Base-by-base conservation (phyloP, 257 asterid genomes). In the Lavandula angustifolia region DNA sequence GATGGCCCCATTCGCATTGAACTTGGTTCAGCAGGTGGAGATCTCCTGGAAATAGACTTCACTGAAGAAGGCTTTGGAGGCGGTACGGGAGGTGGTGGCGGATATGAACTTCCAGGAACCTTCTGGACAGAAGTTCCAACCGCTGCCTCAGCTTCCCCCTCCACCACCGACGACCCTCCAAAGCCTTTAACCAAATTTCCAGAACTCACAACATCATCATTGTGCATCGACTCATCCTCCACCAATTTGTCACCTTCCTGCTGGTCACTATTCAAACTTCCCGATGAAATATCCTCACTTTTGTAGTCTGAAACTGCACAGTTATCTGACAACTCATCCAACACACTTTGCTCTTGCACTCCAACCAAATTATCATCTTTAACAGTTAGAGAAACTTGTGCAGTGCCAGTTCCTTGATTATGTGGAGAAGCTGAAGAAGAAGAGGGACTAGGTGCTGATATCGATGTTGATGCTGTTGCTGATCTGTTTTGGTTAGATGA, bases 51-150 rank as follows among this genome's bases (percentile, higher is more conserved):
- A 60, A 50, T 79, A n/a, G 78, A 77, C 80, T 74, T 82, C 59
- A 65, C 8, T n/a, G 83, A 71, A 67, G 82, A 79, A 48, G 87
- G 88, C 82, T 76, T 94, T 17, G 96, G 98, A 63, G 99, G 98
- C 34, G 99, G 99, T 48, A 84, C 79, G 41, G 99, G 98, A 37
- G 99, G 99, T 0, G 99, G 99, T 2, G 99, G 99, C 2, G 99
- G 99, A 79, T 75, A 77, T 22, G 95, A 80, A 73, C 85, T 85
- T 29, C 85, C 71, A 22, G 83, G 67, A 46, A 68, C 79, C 77
- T 68, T 76, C 67, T 72, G 85, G 78, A 74, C 48, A 60, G 96
- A 86, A 73, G 82, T 74, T 66, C 77, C 88, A 62, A 61, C 84
- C 42, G 31, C 22, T 38, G 68, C 74, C 49, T 85, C 89, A 59